Evolutionary conservation across 306 rosid species (phyloP).

Genomic region (Bauhinia variegata): DNA sequence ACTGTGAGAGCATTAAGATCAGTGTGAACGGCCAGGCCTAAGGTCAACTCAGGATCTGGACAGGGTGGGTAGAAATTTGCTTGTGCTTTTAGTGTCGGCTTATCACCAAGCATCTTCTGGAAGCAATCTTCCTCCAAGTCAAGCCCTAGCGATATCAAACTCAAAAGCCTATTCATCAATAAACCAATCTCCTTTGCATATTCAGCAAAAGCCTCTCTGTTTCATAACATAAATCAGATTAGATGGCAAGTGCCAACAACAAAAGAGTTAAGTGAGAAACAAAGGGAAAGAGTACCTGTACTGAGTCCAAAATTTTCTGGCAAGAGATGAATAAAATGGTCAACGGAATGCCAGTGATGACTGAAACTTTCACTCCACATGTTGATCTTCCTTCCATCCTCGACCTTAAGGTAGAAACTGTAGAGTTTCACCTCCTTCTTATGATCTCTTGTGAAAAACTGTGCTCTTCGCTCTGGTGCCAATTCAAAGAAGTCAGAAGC

Average conservation of each 20-base stretch:
- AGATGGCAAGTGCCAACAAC: background rate
- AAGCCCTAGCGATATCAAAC: constrained; percentile 52
- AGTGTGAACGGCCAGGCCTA: constrained; percentile 44
- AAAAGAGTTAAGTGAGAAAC: background rate
- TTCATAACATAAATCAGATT: background rate
- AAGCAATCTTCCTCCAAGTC: constrained; percentile 46
- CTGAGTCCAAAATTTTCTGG: constrained; percentile 37
- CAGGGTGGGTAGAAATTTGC: constrained; percentile 51
- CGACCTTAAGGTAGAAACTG: constrained; percentile 36
- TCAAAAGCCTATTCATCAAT: constrained; percentile 42
- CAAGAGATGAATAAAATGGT: constrained; percentile 32
- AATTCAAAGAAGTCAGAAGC: constrained; percentile 43
- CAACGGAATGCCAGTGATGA: constrained; percentile 48
- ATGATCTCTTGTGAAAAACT: constrained; percentile 39
- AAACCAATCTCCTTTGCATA: constrained; percentile 53
- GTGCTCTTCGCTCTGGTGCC: constrained; percentile 41
- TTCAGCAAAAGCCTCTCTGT: constrained; percentile 48
- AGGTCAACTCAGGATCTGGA: constrained; percentile 44
- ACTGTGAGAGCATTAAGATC: constrained; percentile 48
- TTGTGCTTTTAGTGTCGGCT: constrained; percentile 46
- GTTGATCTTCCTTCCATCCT: constrained; percentile 25
- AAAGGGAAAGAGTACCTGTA: constrained; percentile 17
- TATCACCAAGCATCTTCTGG: constrained; percentile 39
- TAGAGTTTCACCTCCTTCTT: constrained; percentile 35
- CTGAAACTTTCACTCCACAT: constrained; percentile 60